Percentiles rank a stretch among this genome's conserved stretches.
Conservation (phyloP, 2,329 filamentous ascomycete genomes). For the Hypoxylon sp. region DNA sequence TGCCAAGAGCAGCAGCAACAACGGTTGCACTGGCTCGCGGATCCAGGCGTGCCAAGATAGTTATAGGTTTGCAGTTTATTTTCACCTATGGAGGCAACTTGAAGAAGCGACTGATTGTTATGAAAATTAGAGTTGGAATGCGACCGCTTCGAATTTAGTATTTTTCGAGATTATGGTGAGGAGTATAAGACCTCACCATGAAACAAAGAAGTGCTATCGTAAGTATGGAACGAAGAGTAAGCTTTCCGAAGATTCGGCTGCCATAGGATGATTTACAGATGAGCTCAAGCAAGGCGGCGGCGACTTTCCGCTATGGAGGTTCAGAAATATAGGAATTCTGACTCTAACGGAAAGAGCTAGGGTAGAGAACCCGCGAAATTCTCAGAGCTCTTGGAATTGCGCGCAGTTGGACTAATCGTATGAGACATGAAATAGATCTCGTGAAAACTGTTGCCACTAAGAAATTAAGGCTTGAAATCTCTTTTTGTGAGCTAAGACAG, state of each 20-base stretch:
- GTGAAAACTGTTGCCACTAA: background rate
- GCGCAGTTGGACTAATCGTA: slow-evolving; percentile 17
- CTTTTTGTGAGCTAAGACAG: slow-evolving; percentile 5
- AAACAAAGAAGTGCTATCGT: slow-evolving; percentile 7
- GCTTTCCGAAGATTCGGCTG: slow-evolving; percentile 3
- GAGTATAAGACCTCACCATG: slow-evolving; percentile 20
- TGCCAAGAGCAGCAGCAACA: slow-evolving; percentile 15
- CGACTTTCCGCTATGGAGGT: slow-evolving; percentile 9
- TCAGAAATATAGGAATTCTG: slow-evolving; percentile 3
- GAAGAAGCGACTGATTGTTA: slow-evolving; percentile 2
- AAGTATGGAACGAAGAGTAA: slow-evolving; percentile 4
- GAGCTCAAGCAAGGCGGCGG: slow-evolving; percentile 13
- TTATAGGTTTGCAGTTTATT: background rate
- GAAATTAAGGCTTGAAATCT: background rate
- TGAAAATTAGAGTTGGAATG: slow-evolving; percentile 2
- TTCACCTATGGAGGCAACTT: slow-evolving; percentile 1
- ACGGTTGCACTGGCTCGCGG: slow-evolving; percentile 6
- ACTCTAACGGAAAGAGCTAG: slow-evolving; percentile 2
- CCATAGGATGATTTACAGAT: slow-evolving; percentile 19
- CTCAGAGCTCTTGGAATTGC: slow-evolving; percentile 25
- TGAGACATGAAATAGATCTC: slow-evolving; percentile 5
- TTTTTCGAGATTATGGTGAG: slow-evolving; percentile 10
- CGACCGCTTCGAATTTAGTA: background rate
- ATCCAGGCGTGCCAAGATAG: slow-evolving; percentile 1
- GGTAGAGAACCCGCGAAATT: slow-evolving; percentile 3